Base-by-base conservation (phyloP, 2,329 filamentous ascomycete species). In the Penicillium verrucosum region DNA sequence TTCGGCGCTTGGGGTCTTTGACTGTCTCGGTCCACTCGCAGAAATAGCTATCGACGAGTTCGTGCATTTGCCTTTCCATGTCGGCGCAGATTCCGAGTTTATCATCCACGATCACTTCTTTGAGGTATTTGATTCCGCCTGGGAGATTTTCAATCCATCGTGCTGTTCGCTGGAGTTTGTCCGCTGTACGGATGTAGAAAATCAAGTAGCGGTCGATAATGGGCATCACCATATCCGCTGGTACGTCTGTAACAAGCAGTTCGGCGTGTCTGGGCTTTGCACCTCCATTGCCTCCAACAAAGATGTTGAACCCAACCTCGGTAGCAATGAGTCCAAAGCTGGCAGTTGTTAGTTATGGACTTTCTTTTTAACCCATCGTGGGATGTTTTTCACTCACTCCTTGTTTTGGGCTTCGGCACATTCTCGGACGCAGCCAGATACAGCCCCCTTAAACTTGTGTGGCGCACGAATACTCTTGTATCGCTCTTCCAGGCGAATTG, bases 391-490 rank as follows among this genome's bases (percentile, higher is more conserved):
- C 12, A 75, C 84, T 66, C 75, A 89, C 86, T 96, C 92, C 75
- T 96, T 96, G 74, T 88, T 93, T 69, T 95, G 92, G 1, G 92
- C 92, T 74, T 96, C 92, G 0, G 92, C 92, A 64, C 92, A 96
- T 75, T 96, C 92, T 53, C 92, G 82, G n/a, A 96, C 90, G 62
- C 92, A 96, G 12, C 92, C 92, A 53, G 88, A 92, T 0, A 96
- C 91, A 54, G 90, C 92, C 1, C 89, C 91, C 74, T 96, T 96
- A 72, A 95, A 84, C 79, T 96, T 96, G 73, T 96, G 92, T 9
- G 92, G 92, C 16, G 83, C 82, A n/a, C 92, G 85, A 57, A 96
- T 89, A 68, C 89, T 90, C 81, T 96, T 96, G 76, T 96, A 96
- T 44, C 92, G 85, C 77, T 96, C 89, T 74, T 96, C 92, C 0